Percentiles rank a stretch among this genome's conserved stretches.
phyloP scores from a whole-genome alignment of 1,284 basidiomycete species.

The Ceratobasidium sp. region DNA sequence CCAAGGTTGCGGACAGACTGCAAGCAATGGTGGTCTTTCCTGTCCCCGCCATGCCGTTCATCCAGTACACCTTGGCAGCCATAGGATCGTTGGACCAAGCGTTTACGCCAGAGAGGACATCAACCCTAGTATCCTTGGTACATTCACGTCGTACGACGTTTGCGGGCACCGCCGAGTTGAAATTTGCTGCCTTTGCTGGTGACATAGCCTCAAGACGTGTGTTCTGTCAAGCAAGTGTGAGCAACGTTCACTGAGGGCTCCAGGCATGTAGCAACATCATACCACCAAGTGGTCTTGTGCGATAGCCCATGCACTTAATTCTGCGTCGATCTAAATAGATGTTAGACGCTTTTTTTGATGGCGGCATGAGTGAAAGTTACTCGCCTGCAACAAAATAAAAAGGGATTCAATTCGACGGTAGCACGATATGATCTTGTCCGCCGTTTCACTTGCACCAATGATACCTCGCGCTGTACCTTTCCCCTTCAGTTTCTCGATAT shows the following conservation, averaged over 20 bases:
- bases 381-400: no score
- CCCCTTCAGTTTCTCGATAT: no score
- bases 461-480: no score
- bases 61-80: not conserved
- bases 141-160: conserved; percentile 1
- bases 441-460: no score
- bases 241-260: not conserved
- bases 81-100: not conserved
- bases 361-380: no score
- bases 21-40: no score
- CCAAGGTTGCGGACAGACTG: no score
- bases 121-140: conserved; percentile 5
- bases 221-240: not conserved
- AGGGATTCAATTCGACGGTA: no score
- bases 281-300: conserved; percentile 17
- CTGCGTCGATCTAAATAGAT: no score
- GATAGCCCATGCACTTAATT: no score
- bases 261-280: not conserved
- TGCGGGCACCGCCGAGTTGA: not conserved
- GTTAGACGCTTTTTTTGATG: no score
- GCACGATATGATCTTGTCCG: no score
- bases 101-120: not conserved
- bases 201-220: not conserved
- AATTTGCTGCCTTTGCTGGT: conserved; percentile 1
- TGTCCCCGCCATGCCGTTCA: not conserved